Percentiles rank a stretch among this genome's conserved stretches.
phyloP scores from a whole-genome alignment of 1,139 yeast genomes.

The Zhuliangozyma parablackwelliae region DNA sequence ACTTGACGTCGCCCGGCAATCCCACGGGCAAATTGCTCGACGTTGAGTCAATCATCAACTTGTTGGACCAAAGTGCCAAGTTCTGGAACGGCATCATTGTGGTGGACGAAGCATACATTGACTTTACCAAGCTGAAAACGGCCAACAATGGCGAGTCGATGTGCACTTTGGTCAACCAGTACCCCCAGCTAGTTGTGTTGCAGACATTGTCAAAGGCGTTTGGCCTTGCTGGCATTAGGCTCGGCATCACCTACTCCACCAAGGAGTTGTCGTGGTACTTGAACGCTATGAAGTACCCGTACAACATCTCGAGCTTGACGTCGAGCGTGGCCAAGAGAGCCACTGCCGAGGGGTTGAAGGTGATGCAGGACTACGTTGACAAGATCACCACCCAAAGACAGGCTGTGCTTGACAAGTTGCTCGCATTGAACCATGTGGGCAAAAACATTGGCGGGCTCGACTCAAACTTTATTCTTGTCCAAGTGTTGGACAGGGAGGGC shows the following conservation, averaged over 20 bases:
- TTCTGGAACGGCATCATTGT: conserved; percentile 77
- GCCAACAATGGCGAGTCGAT: conserved; percentile 37
- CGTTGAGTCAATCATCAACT: conserved; percentile 41
- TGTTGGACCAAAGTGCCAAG: conserved; percentile 41
- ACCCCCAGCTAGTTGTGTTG: conserved; percentile 79
- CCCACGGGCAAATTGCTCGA: conserved; percentile 77
- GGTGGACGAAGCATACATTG: conserved; percentile 93
- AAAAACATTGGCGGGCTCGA: conserved; percentile 80
- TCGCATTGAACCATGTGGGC: conserved; percentile 59
- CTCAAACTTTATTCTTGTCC: conserved; percentile 77
- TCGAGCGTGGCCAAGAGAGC: conserved; percentile 75
- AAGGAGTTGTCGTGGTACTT: conserved; percentile 58
- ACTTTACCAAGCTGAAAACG: conserved; percentile 48
- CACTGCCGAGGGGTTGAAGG: conserved; percentile 51
- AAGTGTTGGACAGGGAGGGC: conserved; percentile 60
- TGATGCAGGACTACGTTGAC: conserved; percentile 54
- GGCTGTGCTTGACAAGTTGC: conserved; percentile 48
- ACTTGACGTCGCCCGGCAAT: conserved; percentile 97
- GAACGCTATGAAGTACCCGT: conserved; percentile 93
- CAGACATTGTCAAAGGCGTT: conserved; percentile 93
- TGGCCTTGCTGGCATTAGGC: conserved; percentile 90
- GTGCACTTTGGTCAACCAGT: conserved; percentile 75
- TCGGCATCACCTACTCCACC: conserved; percentile 74
- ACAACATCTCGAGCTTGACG: conserved; percentile 83
- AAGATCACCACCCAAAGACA: conserved; percentile 53